Evolutionary conservation across 306 rosid species (phyloP).

Genomic region (Amphicarpaea edgeworthii): DNA sequence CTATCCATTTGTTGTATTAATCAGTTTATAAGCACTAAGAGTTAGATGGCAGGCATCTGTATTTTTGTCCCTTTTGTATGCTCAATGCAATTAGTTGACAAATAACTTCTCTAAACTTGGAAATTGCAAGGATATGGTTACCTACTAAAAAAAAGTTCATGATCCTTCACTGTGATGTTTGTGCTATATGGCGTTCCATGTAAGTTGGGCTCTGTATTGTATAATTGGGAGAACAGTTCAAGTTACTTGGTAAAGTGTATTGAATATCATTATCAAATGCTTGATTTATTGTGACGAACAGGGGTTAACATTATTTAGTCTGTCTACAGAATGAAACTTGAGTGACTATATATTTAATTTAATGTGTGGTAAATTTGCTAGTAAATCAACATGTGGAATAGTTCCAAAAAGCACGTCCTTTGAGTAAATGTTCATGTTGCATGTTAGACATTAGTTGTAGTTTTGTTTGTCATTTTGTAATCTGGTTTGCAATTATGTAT

Average conservation of each 20-base stretch:
- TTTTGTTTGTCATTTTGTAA: slow-evolving; percentile 21
- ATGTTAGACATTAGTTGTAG: slow-evolving; percentile 23
- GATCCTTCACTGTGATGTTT: slow-evolving; percentile 27
- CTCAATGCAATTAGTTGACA: slow-evolving; percentile 10
- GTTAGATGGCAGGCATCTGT: neutral
- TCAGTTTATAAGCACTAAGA: slow-evolving; percentile 22
- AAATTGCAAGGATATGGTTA: slow-evolving; percentile 3
- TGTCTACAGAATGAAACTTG: slow-evolving; percentile 28
- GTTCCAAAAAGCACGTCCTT: slow-evolving; percentile 14
- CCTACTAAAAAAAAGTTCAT: slow-evolving; percentile 21
- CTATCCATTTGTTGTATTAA: slow-evolving; percentile 1
- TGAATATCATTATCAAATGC: slow-evolving; percentile 33
- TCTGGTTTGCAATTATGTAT: slow-evolving; percentile 30
- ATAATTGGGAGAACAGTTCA: slow-evolving; percentile 31
- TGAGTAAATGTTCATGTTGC: slow-evolving; percentile 11
- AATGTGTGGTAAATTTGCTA: slow-evolving; percentile 9
- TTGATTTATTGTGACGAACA: slow-evolving; percentile 22
- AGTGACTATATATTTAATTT: slow-evolving; percentile 10
- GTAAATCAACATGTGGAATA: slow-evolving; percentile 7
- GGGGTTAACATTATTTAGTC: slow-evolving; percentile 32
- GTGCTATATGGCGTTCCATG: slow-evolving; percentile 16
- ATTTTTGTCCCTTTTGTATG: slow-evolving; percentile 15
- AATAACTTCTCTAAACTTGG: slow-evolving; percentile 7
- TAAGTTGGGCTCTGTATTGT: slow-evolving; percentile 22
- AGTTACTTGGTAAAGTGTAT: slow-evolving; percentile 16